phyloP scores from a whole-genome alignment of 352 stramenopile species.

The Phytophthora ramorum region DNA sequence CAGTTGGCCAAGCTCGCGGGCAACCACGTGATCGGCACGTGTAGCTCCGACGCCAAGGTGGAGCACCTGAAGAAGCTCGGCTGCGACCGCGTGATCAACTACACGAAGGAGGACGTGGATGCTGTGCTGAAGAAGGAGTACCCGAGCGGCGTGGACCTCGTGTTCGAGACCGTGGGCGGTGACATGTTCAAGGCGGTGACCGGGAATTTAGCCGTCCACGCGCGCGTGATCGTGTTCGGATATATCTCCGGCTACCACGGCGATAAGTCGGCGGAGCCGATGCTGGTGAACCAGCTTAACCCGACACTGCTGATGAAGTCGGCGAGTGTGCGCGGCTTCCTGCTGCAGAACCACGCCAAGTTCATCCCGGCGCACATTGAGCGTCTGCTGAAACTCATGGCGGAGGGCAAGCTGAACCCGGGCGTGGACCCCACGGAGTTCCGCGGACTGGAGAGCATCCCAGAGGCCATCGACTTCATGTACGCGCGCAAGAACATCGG shows the following conservation, averaged over 20 bases:
- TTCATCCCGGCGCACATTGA: slow-evolving; percentile 34
- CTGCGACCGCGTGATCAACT: slow-evolving; percentile 39
- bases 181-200: slow-evolving; percentile 36
- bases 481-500: slow-evolving; percentile 37
- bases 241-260: slow-evolving; percentile 37
- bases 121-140: slow-evolving; percentile 37
- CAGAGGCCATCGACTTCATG: slow-evolving; percentile 37
- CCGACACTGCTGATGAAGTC: slow-evolving; percentile 31
- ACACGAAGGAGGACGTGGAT: slow-evolving; percentile 33
- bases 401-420: slow-evolving; percentile 22
- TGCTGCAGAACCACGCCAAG: slow-evolving; percentile 27
- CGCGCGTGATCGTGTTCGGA: slow-evolving; percentile 35
- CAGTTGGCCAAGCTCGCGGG: slow-evolving; percentile 33
- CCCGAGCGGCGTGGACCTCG: slow-evolving; percentile 30
- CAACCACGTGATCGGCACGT: slow-evolving; percentile 39
- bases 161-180: slow-evolving; percentile 36
- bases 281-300: slow-evolving; percentile 34
- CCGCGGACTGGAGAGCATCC: slow-evolving; percentile 29
- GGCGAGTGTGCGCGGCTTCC: slow-evolving; percentile 29
- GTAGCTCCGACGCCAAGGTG: slow-evolving; percentile 34
- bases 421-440: slow-evolving; percentile 32
- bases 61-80: slow-evolving; percentile 27
- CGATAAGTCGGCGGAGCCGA: slow-evolving; percentile 30
- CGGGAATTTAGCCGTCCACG: slow-evolving; percentile 24
- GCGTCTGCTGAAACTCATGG: slow-evolving; percentile 23